Base-by-base conservation (phyloP, 768 basidiomycete genomes). In the Candolleomyces aberdarensis region DNA sequence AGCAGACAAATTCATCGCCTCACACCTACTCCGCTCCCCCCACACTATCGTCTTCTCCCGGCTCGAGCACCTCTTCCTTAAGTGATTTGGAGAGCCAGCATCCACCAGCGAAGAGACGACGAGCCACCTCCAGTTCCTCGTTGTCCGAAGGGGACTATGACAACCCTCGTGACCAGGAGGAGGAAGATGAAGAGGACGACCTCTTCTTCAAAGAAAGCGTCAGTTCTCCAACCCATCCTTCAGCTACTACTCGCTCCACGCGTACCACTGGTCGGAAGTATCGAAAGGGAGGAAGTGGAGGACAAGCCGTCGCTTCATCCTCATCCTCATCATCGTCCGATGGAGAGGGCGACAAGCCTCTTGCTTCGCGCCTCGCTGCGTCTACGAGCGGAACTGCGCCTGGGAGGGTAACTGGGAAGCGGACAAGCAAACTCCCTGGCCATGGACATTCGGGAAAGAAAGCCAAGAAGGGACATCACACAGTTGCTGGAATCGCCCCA, bases 241-340 rank as follows among this genome's bases (percentile, higher is more conserved):
- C 66, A 49, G 57, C 61, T 52, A 58, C 70, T 31, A 70, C 70
- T 54, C 70, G 72, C 40, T 63, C 65, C 3, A 65, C 72, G 9
- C 72, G 72, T 56, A 74, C 80, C 65, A 76, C 82, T 62, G 71
- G 75, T 47, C 84, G 85, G 57, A 87, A 87, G 73, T 83, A 29
- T 14, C 10, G 81, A 65, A 77, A 82, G 62, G 71, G 75, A 43
- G 84, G 85, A 57, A 86, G 87, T 74, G 83, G 83, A 66, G 75
- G 74, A 7, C 77, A 26, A 7, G 10, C 52, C 11, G 17, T 19
- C 14, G 13, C 17, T 13, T 32, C 52, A 9, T 17, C 52, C 17
- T 13, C 52, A n/a, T 51, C 49, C 8, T 20, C 29, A 10, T 54
- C 52, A 39, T 54, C 52, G 83, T 20, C 83, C 82, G 47, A 83